Evolutionary conservation across 2,329 filamentous ascomycete species (phyloP).

Genomic region (Delphinella strobiligena): DNA sequence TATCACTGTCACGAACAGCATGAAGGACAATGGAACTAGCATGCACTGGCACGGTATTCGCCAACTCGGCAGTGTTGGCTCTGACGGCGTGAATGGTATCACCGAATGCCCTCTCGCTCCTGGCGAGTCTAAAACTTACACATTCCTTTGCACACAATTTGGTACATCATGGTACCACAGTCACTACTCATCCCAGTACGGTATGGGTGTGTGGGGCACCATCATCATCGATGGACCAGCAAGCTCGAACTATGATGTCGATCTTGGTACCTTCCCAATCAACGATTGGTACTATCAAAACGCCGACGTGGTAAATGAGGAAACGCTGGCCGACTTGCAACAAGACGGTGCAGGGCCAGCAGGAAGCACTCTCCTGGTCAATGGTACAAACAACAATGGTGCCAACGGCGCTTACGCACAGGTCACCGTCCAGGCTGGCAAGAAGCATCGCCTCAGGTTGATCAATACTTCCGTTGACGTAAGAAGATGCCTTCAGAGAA

Average conservation of each 20-base stretch:
- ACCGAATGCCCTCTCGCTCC: slow-evolving; percentile 37
- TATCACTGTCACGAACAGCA: slow-evolving; percentile 41
- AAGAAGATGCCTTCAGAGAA: too few relatives aligned
- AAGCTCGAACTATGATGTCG: slow-evolving; percentile 27
- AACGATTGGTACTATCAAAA: slow-evolving; percentile 21
- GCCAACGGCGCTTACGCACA: slow-evolving; percentile 18
- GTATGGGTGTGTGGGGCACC: slow-evolving; percentile 29
- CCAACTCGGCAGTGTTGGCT: slow-evolving; percentile 40
- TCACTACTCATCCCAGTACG: slow-evolving; percentile 31
- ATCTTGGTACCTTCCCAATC: slow-evolving; percentile 18
- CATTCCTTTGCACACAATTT: slow-evolving; percentile 37
- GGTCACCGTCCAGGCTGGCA: slow-evolving; percentile 18
- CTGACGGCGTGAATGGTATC: slow-evolving; percentile 43
- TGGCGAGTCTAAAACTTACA: slow-evolving; percentile 41
- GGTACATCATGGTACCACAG: slow-evolving; percentile 31
- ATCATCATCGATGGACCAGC: slow-evolving; percentile 32
- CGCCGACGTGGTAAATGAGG: slow-evolving; percentile 17
- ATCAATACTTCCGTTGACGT: slow-evolving; percentile 33
- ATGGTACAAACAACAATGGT: slow-evolving; percentile 28
- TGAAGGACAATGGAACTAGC: slow-evolving; percentile 44
- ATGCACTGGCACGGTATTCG: slow-evolving; percentile 52
- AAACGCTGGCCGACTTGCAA: slow-evolving; percentile 20
- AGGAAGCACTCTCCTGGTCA: slow-evolving; percentile 32
- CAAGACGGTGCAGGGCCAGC: slow-evolving; percentile 18
- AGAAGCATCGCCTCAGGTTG: slow-evolving; percentile 31